phyloP scores from a whole-genome alignment of 202 grass and related monocot genomes.

The Alloteropsis angusta region DNA sequence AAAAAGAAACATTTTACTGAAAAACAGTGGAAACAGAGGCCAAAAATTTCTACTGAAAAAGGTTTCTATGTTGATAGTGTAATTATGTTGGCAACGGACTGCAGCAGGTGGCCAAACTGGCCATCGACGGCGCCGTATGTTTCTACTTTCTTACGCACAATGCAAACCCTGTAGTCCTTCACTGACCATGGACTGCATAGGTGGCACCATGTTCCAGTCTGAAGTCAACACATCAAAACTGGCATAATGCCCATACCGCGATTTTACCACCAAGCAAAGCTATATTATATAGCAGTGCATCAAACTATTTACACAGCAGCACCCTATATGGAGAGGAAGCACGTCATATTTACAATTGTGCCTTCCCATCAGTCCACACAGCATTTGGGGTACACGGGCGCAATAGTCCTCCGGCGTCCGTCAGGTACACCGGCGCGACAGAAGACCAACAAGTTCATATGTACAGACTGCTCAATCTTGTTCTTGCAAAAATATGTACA shows the following conservation, averaged over 20 bases:
- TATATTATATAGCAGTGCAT: background rate
- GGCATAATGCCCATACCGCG: background rate
- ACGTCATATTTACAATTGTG: constrained; percentile 35
- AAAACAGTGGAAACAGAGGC: too few species aligned
- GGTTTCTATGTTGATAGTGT: too few species aligned
- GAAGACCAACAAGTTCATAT: background rate
- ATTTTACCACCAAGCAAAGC: background rate
- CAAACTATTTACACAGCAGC: background rate
- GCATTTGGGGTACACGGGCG: background rate
- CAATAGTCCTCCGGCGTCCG: background rate
- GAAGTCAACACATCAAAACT: background rate
- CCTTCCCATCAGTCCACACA: constrained; percentile 33
- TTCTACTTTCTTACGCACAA: too few species aligned
- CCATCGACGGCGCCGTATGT: too few species aligned
- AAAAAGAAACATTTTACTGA: too few species aligned
- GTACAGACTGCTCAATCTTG: background rate
- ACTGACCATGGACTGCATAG: background rate
- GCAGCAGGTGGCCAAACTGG: too few species aligned
- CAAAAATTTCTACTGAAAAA: too few species aligned
- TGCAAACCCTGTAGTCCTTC: too few species aligned
- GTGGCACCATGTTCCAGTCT: too few species aligned
- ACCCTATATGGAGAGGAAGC: constrained; percentile 35
- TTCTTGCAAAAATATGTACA: constrained; percentile 24
- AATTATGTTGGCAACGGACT: too few species aligned
- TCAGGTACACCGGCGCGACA: background rate